These are phyloP conservation scores for Ramalina peruviana DNA, from an alignment of 495 filamentous ascomycete genomes.

Conservation along the genomic window DNA sequence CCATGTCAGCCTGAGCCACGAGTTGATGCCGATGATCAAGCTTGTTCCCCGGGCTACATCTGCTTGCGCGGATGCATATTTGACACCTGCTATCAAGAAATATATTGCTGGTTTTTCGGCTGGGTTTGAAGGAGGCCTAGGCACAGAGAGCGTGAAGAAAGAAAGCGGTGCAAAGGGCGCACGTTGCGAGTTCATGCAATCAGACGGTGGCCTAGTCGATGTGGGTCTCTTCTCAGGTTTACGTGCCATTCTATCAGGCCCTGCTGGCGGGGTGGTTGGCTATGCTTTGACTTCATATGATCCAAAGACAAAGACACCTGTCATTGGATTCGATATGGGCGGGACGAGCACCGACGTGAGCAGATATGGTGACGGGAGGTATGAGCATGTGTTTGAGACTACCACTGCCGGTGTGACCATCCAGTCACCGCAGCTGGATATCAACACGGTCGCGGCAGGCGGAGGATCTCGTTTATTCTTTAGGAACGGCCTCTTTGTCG, in stretches of 20 bases:
- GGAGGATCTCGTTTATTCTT: constrained; percentile 84
- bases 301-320: constrained; percentile 66
- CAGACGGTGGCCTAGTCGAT: constrained; percentile 41
- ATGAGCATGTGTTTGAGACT: constrained; percentile 96
- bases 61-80: constrained; percentile 88
- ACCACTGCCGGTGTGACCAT: constrained; percentile 93
- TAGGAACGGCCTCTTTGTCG: constrained; percentile 89
- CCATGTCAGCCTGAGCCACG: constrained; percentile 41
- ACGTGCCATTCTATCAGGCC: constrained; percentile 45
- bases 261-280: constrained; percentile 66
- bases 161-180: constrained; percentile 50
- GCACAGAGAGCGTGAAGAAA: constrained; percentile 30
- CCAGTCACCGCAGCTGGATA: constrained; percentile 89
- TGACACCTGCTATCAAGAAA: constrained; percentile 89
- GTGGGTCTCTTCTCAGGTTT: constrained; percentile 44
- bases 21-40: constrained; percentile 77
- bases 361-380: constrained; percentile 72
- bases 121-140: constrained; percentile 41
- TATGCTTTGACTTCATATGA: constrained; percentile 93
- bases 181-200: constrained; percentile 41
- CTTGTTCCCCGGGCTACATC: constrained; percentile 70
- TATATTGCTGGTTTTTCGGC: constrained; percentile 81
- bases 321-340: constrained; percentile 96
- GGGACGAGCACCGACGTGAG: constrained; percentile 94
- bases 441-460: constrained; percentile 93